A percentile compares a stretch with the other conserved stretches of the same genome.
phyloP scores from a whole-genome alignment of 2,329 filamentous ascomycete species.

The Reticulascus tulasneorum region DNA sequence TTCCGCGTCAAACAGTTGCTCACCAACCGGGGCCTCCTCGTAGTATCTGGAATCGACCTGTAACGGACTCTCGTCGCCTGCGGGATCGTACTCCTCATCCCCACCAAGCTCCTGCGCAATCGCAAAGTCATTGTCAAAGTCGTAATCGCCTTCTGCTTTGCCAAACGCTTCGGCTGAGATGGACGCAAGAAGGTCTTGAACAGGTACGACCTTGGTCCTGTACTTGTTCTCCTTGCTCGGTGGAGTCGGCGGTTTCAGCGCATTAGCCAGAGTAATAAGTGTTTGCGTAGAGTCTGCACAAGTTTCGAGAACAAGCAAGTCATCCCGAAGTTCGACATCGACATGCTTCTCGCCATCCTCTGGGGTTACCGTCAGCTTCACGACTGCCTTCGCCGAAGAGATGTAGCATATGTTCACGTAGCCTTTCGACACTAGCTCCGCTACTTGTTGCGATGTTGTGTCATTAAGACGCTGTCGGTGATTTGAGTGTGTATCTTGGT shows the following conservation, averaged over 20 bases:
- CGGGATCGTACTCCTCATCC: conserved; percentile 26
- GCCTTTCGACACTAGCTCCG: conserved; percentile 59
- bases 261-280: conserved; percentile 72
- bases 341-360: conserved; percentile 61
- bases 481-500: too few species aligned
- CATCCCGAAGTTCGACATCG: conserved; percentile 78
- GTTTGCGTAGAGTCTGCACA: conserved; percentile 98
- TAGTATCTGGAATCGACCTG: conserved; percentile 44
- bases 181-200: conserved; percentile 84
- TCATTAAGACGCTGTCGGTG: conserved; percentile 27
- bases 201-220: conserved; percentile 77
- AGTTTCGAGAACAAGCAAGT: conserved; percentile 85
- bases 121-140: conserved; percentile 61
- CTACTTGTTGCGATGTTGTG: conserved; percentile 46
- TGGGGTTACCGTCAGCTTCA: conserved; percentile 55
- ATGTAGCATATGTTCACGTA: conserved; percentile 86
- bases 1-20: conserved; percentile 44
- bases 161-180: conserved; percentile 83
- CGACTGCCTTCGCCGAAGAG: conserved; percentile 68
- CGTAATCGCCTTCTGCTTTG: conserved; percentile 55
- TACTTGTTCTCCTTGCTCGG: conserved; percentile 83
- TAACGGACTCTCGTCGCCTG: conserved; percentile 29
- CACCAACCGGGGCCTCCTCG: conserved; percentile 36
- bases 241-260: conserved; percentile 75
- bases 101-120: conserved; percentile 46